Evolutionary conservation across 2,329 filamentous ascomycete species (phyloP).

Genomic region (Xylariaceae sp.): DNA sequence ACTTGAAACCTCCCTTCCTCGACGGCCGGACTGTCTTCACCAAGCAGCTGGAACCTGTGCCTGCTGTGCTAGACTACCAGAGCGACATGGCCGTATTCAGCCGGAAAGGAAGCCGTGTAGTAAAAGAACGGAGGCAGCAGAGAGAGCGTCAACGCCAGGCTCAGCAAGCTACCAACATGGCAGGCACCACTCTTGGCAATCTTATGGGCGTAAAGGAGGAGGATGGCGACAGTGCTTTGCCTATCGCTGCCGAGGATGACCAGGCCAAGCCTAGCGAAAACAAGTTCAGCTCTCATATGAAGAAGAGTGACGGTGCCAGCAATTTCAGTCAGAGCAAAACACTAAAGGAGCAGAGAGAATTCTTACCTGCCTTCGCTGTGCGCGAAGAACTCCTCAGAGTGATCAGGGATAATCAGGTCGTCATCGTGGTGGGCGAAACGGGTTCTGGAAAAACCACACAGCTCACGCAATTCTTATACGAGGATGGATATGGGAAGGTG

Average conservation of each 20-base stretch:
- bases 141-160: slow-evolving; percentile 92
- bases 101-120: slow-evolving; percentile 88
- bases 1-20: slow-evolving; percentile 88
- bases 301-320: slow-evolving; percentile 81
- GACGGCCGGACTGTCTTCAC: slow-evolving; percentile 96
- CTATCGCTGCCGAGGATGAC: slow-evolving; percentile 70
- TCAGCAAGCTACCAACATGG: slow-evolving; percentile 89
- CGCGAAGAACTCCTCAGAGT: slow-evolving; percentile 88
- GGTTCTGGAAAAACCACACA: slow-evolving; percentile 98
- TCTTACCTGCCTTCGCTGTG: slow-evolving; percentile 91
- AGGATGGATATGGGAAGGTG: slow-evolving; percentile 84
- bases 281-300: slow-evolving; percentile 90
- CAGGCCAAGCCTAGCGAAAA: slow-evolving; percentile 58
- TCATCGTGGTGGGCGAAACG: slow-evolving; percentile 95
- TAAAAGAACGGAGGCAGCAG: slow-evolving; percentile 86
- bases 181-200: slow-evolving; percentile 88
- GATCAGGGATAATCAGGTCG: slow-evolving; percentile 93
- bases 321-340: slow-evolving; percentile 92
- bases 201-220: slow-evolving; percentile 94
- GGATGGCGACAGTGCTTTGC: slow-evolving; percentile 83
- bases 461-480: slow-evolving; percentile 90
- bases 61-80: slow-evolving; percentile 87
- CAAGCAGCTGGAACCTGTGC: slow-evolving; percentile 92
- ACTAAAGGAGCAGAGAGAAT: slow-evolving; percentile 86
- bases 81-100: slow-evolving; percentile 99